Percentiles rank a stretch among this genome's conserved stretches.
phyloP scores from a whole-genome alignment of 2,329 filamentous ascomycete species.

The Lasiodiplodia hormozganensis region DNA sequence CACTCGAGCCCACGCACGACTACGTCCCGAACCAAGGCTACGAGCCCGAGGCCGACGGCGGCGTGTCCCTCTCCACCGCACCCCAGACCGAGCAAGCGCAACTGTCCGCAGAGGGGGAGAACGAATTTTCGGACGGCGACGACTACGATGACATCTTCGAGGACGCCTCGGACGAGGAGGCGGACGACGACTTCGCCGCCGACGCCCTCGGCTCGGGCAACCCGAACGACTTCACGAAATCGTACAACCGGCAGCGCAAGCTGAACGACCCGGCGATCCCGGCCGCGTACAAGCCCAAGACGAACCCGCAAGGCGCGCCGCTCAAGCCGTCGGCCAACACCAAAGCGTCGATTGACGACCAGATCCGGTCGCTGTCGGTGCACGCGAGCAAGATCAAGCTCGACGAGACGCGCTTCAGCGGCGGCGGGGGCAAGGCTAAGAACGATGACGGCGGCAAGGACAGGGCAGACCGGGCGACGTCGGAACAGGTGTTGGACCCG shows the following conservation, averaged over 20 bases:
- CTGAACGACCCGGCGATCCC: conserved; percentile 62
- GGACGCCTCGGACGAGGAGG: conserved; percentile 66
- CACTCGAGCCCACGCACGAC: conserved; percentile 25
- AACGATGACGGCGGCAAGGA: conserved; percentile 68
- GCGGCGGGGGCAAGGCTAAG: conserved; percentile 54
- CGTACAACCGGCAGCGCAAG: conserved; percentile 84
- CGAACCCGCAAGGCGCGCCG: conserved; percentile 68
- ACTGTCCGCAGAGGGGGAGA: neutral
- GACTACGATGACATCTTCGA: conserved; percentile 70
- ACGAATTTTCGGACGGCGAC: conserved; percentile 51
- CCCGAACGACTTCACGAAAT: conserved; percentile 76
- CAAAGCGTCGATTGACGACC: conserved; percentile 80
- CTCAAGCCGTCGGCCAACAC: conserved; percentile 80
- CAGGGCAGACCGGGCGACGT: conserved; percentile 91
- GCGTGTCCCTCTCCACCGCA: conserved; percentile 10
- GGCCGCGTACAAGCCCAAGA: conserved; percentile 66
- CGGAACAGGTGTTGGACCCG: conserved; percentile 92
- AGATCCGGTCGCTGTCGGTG: conserved; percentile 81
- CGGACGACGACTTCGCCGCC: conserved; percentile 60
- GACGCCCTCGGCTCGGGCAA: conserved; percentile 65
- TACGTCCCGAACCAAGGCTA: conserved; percentile 29
- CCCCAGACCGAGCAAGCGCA: neutral
- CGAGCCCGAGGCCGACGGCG: conserved; percentile 21
- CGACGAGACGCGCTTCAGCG: conserved; percentile 51
- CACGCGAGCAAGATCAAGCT: conserved; percentile 87